These are phyloP conservation scores for Sporothrix humicola DNA, from an alignment of 2,329 filamentous ascomycete species.

Conservation along the genomic window DNA sequence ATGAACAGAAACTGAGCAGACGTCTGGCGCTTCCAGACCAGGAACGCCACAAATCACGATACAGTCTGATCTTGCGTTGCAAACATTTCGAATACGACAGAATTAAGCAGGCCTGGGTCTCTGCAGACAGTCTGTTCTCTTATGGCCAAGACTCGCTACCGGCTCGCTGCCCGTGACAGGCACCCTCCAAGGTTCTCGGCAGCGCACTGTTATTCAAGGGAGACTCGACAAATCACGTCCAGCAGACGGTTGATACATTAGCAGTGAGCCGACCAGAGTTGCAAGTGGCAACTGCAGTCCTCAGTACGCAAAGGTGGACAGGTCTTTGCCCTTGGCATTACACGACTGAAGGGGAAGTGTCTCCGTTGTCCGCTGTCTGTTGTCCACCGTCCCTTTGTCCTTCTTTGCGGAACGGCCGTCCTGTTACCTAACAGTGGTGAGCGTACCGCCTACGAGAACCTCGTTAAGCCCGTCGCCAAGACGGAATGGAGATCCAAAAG, in stretches of 20 bases:
- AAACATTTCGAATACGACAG: neutral
- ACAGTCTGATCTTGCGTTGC: neutral
- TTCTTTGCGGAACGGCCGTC: no score
- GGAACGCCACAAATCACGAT: neutral
- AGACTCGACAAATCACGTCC: neutral
- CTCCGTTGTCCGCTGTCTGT: neutral
- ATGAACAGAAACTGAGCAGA: neutral
- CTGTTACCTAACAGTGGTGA: neutral
- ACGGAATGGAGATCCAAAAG: neutral
- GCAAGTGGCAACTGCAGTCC: slow-evolving; percentile 2
- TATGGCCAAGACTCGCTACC: neutral
- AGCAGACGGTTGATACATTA: neutral
- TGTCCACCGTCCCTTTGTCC: no score
- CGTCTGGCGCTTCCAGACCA: neutral
- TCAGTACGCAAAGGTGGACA: neutral
- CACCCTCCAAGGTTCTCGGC: slow-evolving; percentile 3
- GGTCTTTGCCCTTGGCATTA: neutral
- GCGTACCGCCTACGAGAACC: no score
- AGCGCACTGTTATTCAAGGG: neutral
- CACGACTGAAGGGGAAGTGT: neutral
- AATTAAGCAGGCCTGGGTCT: neutral
- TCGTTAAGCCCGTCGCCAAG: neutral
- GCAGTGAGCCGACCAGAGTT: neutral
- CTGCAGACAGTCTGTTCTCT: neutral
- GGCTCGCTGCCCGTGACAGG: slow-evolving; percentile 1